Conservation (phyloP, 129 eudicot species). For the Flaveria robusta region DNA sequence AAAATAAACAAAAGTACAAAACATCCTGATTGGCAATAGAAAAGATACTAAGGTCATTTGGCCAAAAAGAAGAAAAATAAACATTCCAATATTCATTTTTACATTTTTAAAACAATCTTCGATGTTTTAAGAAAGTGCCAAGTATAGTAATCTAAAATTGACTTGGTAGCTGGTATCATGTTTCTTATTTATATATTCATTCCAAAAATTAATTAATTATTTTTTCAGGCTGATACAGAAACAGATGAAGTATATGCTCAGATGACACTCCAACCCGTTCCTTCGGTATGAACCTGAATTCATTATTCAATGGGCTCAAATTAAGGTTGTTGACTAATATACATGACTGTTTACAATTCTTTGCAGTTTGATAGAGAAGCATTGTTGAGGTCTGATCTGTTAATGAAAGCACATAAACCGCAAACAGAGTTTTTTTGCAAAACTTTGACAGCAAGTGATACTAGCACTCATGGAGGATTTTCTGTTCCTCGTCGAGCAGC, state of each 20-base stretch:
- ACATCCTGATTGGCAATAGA: not conserved
- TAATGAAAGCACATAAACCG: conserved; percentile 70
- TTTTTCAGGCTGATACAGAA: conserved; percentile 86
- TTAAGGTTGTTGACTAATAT: conserved; percentile 5
- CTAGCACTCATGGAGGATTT: conserved; percentile 99
- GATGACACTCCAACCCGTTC: conserved; percentile 96
- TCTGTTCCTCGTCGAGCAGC: conserved; percentile 99
- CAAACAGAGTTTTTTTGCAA: conserved; percentile 94
- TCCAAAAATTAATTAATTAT: not conserved
- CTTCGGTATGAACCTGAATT: conserved; percentile 57
- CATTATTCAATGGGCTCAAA: not conserved
- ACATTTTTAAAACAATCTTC: not conserved
- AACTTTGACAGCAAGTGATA: conserved; percentile 97
- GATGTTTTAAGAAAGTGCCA: not conserved
- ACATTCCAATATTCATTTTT: not conserved
- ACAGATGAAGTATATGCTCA: conserved; percentile 98
- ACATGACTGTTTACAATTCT: conserved; percentile 8
- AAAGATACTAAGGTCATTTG: not conserved
- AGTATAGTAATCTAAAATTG: not conserved
- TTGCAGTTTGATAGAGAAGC: conserved; percentile 95
- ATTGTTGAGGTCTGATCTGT: conserved; percentile 80
- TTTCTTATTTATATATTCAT: not conserved
- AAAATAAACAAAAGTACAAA: not conserved
- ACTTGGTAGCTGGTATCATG: not conserved
- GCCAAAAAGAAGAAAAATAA: too few species aligned